A percentile compares a stretch with the other conserved stretches of the same genome.
phyloP scores from a whole-genome alignment of 2,329 filamentous ascomycete genomes.

The Cercospora sp. region DNA sequence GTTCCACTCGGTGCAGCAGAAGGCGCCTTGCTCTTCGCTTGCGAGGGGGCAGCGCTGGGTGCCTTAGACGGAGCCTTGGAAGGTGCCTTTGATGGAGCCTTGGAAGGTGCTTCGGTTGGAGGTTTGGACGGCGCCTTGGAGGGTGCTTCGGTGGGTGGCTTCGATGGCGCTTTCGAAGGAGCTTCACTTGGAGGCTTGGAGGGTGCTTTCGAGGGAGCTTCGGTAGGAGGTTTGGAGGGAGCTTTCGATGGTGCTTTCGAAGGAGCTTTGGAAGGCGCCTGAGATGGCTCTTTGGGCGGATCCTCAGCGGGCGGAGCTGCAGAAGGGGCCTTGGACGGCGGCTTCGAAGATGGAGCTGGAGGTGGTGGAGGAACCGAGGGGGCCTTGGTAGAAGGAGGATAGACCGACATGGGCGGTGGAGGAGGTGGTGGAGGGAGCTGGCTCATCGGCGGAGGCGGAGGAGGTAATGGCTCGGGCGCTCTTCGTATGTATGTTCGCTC shows the following conservation, averaged over 20 bases:
- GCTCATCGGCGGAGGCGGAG: constrained; percentile 14
- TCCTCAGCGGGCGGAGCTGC: background rate
- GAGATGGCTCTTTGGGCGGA: background rate
- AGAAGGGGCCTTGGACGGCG: background rate
- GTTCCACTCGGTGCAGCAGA: constrained; percentile 22
- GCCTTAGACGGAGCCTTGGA: constrained; percentile 29
- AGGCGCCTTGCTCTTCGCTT: constrained; percentile 29
- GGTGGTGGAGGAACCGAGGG: constrained; percentile 13
- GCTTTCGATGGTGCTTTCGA: background rate
- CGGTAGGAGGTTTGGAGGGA: background rate
- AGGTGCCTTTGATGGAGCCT: constrained; percentile 22
- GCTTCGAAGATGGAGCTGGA: background rate
- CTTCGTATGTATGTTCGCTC: constrained; percentile 30
- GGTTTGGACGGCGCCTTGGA: constrained; percentile 21
- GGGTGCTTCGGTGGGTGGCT: constrained; percentile 5
- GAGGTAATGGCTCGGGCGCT: constrained; percentile 18
- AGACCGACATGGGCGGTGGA: constrained; percentile 17
- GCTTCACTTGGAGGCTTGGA: constrained; percentile 18
- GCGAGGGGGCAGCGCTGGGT: constrained; percentile 20
- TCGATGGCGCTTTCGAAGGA: constrained; percentile 18
- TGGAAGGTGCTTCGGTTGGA: constrained; percentile 13
- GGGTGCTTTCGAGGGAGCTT: background rate
- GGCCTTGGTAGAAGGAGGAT: constrained; percentile 22
- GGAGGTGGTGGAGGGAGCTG: constrained; percentile 14
- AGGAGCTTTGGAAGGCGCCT: background rate